Evolutionary conservation across 305 asterid species (phyloP).

Genomic region (Fraxinus baroniana): DNA sequence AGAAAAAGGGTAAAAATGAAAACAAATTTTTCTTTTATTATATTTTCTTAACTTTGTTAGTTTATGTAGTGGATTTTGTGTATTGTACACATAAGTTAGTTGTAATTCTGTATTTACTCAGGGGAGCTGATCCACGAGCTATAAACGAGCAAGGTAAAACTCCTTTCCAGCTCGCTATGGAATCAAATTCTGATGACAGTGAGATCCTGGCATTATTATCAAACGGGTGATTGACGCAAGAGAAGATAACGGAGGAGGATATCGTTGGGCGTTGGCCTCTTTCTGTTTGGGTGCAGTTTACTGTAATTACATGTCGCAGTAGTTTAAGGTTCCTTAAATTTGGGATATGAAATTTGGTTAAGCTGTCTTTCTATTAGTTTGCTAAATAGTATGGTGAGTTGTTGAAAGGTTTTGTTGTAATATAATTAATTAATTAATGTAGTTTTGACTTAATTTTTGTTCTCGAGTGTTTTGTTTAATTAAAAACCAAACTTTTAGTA

Average conservation of each 20-base stretch:
- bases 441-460: conserved; percentile 4
- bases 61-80: neutral
- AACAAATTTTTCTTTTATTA: no score
- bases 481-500: neutral
- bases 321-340: conserved; percentile 23
- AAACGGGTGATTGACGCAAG: conserved; percentile 24
- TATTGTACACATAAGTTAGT: neutral
- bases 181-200: conserved; percentile 56
- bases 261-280: neutral
- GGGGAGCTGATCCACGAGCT: conserved; percentile 90
- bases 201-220: conserved; percentile 71
- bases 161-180: conserved; percentile 57
- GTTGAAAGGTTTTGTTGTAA: conserved; percentile 17
- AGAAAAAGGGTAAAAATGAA: neutral
- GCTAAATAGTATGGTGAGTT: conserved; percentile 15
- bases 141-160: conserved; percentile 66
- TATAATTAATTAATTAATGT: conserved; percentile 8
- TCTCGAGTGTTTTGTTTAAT: neutral
- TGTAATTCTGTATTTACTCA: conserved; percentile 29
- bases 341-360: conserved; percentile 17
- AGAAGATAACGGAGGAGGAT: conserved; percentile 21
- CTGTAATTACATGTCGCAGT: conserved; percentile 49
- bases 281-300: conserved; percentile 31
- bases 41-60: neutral
- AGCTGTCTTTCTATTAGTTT: conserved; percentile 6